Percentiles rank a stretch among this genome's conserved stretches.
phyloP scores from a whole-genome alignment of 2,329 filamentous ascomycete species.

The Aspergillus niger region DNA sequence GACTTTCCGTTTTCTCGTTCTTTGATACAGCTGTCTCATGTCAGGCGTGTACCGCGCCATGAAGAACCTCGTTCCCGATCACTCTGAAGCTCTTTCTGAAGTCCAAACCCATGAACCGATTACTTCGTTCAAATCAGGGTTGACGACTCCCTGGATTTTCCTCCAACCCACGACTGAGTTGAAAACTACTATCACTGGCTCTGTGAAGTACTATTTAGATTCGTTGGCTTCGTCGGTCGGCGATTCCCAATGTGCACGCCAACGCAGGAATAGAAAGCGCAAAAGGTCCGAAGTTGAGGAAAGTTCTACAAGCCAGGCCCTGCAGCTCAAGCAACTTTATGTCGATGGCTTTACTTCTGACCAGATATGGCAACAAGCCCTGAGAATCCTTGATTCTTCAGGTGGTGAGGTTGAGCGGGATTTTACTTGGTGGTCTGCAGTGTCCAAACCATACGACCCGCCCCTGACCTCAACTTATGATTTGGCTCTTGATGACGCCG shows the following conservation, averaged over 20 bases:
- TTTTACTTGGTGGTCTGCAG: constrained; percentile 39
- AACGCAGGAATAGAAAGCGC: constrained; percentile 72
- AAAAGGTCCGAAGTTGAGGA: constrained; percentile 63
- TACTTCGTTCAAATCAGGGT: constrained; percentile 40
- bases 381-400: constrained; percentile 73
- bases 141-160: constrained; percentile 69
- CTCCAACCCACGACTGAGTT: constrained; percentile 71
- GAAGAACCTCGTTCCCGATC: background rate
- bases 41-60: constrained; percentile 1
- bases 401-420: constrained; percentile 56
- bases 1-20: background rate
- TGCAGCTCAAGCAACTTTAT: constrained; percentile 82
- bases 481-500: constrained; percentile 14
- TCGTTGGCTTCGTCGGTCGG: constrained; percentile 73
- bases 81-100: background rate
- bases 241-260: constrained; percentile 68
- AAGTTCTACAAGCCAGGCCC: constrained; percentile 52
- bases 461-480: constrained; percentile 6
- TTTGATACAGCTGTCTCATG: background rate
- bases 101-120: background rate
- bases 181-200: constrained; percentile 68
- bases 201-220: constrained; percentile 80
- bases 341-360: constrained; percentile 82
- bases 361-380: constrained; percentile 93
- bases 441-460: constrained; percentile 18